Evolutionary conservation across 2,329 filamentous ascomycete species (phyloP).

Genomic region (Colletotrichum navitas): DNA sequence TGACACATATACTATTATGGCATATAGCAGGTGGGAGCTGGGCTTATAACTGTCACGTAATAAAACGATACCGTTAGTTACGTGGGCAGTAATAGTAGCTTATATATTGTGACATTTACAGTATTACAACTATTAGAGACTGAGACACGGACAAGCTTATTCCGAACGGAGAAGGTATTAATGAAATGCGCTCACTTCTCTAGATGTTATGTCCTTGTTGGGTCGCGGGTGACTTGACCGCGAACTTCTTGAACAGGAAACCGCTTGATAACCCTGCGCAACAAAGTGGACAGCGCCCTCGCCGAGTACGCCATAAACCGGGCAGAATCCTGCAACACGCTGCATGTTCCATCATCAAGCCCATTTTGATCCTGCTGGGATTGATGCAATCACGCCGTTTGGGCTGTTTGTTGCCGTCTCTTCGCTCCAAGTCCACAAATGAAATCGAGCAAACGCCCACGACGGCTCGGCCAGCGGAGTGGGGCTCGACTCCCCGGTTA

Average conservation of each 20-base stretch:
- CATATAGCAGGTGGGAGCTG: no score
- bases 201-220: constrained; percentile 29
- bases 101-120: no score
- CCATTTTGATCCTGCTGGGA: neutral
- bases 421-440: constrained; percentile 35
- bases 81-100: no score
- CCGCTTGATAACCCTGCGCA: constrained; percentile 8
- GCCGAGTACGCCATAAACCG: neutral
- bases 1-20: no score
- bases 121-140: neutral
- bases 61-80: no score
- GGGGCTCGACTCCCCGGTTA: neutral
- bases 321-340: neutral
- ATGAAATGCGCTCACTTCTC: neutral
- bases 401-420: constrained; percentile 5
- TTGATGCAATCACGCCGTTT: constrained; percentile 31
- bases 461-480: constrained; percentile 8
- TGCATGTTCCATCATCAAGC: constrained; percentile 2
- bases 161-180: constrained; percentile 16
- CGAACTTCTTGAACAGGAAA: constrained; percentile 30
- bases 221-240: constrained; percentile 4
- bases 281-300: neutral
- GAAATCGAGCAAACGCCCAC: constrained; percentile 14
- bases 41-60: no score
- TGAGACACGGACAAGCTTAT: constrained; percentile 16